These are phyloP conservation scores for Astrephomene gubernaculifera DNA, from an alignment of 139 green algal species.

Conservation along the genomic window DNA sequence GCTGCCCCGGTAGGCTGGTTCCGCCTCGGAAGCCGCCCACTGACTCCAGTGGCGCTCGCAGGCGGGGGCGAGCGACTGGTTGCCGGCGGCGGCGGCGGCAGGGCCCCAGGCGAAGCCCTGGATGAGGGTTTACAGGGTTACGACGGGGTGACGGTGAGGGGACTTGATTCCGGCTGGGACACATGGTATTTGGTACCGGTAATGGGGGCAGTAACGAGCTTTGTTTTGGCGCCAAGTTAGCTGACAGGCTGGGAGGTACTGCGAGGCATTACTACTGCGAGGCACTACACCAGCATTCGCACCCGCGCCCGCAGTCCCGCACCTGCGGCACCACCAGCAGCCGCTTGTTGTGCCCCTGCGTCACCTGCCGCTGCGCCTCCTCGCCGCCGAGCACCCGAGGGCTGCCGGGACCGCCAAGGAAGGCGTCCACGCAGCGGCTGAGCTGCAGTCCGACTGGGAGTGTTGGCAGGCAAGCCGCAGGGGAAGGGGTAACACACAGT, in stretches of 20 bases:
- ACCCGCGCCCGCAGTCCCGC: not conserved
- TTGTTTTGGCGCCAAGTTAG: too few relatives aligned
- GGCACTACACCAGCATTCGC: too few relatives aligned
- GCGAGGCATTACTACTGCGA: too few relatives aligned
- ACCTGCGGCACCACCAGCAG: slow-evolving; percentile 62
- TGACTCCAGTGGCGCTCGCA: slow-evolving; percentile 64
- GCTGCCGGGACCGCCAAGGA: slow-evolving; percentile 59
- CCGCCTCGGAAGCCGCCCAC: slow-evolving; percentile 56
- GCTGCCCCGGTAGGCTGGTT: slow-evolving; percentile 36
- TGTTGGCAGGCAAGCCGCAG: not conserved
- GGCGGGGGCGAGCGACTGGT: slow-evolving; percentile 37
- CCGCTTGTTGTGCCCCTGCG: slow-evolving; percentile 61
- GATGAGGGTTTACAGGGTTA: too few relatives aligned
- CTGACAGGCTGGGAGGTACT: too few relatives aligned
- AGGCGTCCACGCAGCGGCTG: slow-evolving; percentile 54
- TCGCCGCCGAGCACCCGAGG: slow-evolving; percentile 35
- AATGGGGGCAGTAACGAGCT: too few relatives aligned
- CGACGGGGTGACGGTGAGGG: too few relatives aligned
- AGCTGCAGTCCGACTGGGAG: slow-evolving; percentile 26
- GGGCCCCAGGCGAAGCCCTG: slow-evolving; percentile 61
- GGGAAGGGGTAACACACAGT: too few relatives aligned
- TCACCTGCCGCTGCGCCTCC: slow-evolving; percentile 10
- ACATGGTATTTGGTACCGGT: too few relatives aligned
- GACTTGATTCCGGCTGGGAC: too few relatives aligned
- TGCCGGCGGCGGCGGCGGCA: not conserved